These are phyloP conservation scores for Waltiozyma sp. DNA, from an alignment of 1,139 yeast genomes.

Conservation along the genomic window DNA sequence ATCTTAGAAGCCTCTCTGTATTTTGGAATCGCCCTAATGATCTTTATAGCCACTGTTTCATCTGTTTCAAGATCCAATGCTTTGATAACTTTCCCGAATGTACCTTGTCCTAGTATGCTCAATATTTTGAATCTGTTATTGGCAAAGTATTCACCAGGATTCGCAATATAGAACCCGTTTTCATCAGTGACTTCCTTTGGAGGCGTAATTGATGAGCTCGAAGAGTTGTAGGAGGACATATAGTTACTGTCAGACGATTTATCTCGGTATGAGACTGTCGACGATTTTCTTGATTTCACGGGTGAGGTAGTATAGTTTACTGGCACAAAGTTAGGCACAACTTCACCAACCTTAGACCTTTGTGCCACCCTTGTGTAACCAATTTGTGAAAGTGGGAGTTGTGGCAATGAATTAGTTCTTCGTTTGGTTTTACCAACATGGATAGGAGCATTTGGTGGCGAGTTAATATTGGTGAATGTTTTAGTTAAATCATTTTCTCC, in stretches of 20 bases:
- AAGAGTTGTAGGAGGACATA: background rate
- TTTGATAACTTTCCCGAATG: slow-evolving; percentile 90
- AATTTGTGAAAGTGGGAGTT: slow-evolving; percentile 41
- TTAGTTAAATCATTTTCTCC: background rate
- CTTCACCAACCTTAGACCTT: slow-evolving; percentile 26
- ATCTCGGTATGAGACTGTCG: background rate
- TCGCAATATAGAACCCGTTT: slow-evolving; percentile 75
- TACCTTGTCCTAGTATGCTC: slow-evolving; percentile 85
- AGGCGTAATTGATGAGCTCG: slow-evolving; percentile 3
- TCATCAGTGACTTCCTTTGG: slow-evolving; percentile 35
- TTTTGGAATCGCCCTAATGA: slow-evolving; percentile 70
- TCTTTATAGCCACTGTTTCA: slow-evolving; percentile 78
- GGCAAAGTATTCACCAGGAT: slow-evolving; percentile 48
- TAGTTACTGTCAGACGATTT: background rate
- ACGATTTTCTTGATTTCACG: slow-evolving; percentile 2
- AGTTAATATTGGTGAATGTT: background rate
- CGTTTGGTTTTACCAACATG: slow-evolving; percentile 31
- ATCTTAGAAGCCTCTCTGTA: slow-evolving; percentile 81
- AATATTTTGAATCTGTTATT: slow-evolving; percentile 56
- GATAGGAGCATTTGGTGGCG: slow-evolving; percentile 2
- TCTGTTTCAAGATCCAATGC: slow-evolving; percentile 46
- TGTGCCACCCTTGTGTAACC: slow-evolving; percentile 22
- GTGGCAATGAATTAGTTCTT: slow-evolving; percentile 63
- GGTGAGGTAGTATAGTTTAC: slow-evolving; percentile 6
- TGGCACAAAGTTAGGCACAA: slow-evolving; percentile 23